These are phyloP conservation scores for Vanderwaltozyma polyspora DNA, from an alignment of 805 yeast genomes.

Conservation along the genomic window DNA sequence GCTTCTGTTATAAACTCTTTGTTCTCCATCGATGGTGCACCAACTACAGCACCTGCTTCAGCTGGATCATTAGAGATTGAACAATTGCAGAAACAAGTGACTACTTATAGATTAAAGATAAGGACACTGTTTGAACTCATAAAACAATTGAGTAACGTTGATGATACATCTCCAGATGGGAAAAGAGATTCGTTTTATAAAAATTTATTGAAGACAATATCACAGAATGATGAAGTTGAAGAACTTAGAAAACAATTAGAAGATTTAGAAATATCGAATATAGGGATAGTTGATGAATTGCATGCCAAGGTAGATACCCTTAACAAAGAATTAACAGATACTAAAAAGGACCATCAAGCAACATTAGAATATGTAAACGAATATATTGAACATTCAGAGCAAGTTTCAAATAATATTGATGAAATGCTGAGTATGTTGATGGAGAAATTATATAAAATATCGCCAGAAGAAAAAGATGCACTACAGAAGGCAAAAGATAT, in stretches of 20 bases:
- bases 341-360: slow-evolving; percentile 17
- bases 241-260: slow-evolving; percentile 7
- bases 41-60: slow-evolving; percentile 8
- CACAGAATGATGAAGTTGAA: slow-evolving; percentile 14
- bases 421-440: slow-evolving; percentile 8
- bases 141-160: slow-evolving; percentile 11
- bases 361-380: slow-evolving; percentile 23
- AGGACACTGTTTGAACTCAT: slow-evolving; percentile 26
- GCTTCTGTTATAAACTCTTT: too few species aligned
- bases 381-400: slow-evolving; percentile 20
- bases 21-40: slow-evolving; percentile 10
- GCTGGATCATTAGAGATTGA: slow-evolving; percentile 23
- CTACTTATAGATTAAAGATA: slow-evolving; percentile 30
- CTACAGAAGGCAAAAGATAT: slow-evolving; percentile 14
- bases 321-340: slow-evolving; percentile 17
- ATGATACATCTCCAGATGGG: slow-evolving; percentile 2
- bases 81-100: slow-evolving; percentile 31
- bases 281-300: slow-evolving; percentile 4
- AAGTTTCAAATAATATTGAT: slow-evolving; percentile 15
- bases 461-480: slow-evolving; percentile 12
- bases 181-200: slow-evolving; percentile 14
- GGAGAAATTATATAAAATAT: slow-evolving; percentile 2
- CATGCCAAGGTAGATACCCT: slow-evolving; percentile 18
- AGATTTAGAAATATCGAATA: slow-evolving; percentile 2
- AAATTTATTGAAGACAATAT: slow-evolving; percentile 12